Evolutionary conservation across 257 asterid species (phyloP).

Genomic region (Craterostigma plantagineum): DNA sequence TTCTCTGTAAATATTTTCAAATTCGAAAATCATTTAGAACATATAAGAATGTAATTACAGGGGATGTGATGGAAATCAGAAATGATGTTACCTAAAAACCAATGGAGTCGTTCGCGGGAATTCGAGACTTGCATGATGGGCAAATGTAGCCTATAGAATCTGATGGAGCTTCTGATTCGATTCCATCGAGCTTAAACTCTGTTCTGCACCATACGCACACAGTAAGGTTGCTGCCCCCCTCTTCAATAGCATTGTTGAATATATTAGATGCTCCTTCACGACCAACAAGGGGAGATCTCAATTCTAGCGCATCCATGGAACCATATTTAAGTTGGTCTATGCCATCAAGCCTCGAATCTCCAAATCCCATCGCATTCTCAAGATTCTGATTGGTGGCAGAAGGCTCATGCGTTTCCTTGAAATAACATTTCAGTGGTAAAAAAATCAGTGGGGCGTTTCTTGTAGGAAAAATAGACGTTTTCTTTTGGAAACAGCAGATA

Average conservation of each 20-base stretch:
- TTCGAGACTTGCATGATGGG: conserved; percentile 80
- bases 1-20: no score
- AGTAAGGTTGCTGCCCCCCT: conserved; percentile 38
- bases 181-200: conserved; percentile 69
- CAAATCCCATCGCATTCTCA: conserved; percentile 49
- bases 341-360: conserved; percentile 73
- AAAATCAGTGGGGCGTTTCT: not conserved
- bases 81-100: conserved; percentile 1
- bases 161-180: conserved; percentile 60
- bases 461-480: no score
- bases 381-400: conserved; percentile 35
- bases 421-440: conserved; percentile 6
- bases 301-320: no score
- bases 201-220: conserved; percentile 94
- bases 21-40: no score
- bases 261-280: conserved; percentile 41
- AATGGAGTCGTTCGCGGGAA: conserved; percentile 74
- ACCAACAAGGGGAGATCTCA: conserved; percentile 35
- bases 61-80: no score
- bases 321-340: conserved; percentile 54
- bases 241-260: conserved; percentile 13
- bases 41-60: no score
- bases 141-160: conserved; percentile 97
- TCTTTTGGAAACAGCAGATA: no score
- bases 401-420: conserved; percentile 39